Base-by-base conservation (phyloP, 257 asterid species). In the Nicotiana sylvestris region DNA sequence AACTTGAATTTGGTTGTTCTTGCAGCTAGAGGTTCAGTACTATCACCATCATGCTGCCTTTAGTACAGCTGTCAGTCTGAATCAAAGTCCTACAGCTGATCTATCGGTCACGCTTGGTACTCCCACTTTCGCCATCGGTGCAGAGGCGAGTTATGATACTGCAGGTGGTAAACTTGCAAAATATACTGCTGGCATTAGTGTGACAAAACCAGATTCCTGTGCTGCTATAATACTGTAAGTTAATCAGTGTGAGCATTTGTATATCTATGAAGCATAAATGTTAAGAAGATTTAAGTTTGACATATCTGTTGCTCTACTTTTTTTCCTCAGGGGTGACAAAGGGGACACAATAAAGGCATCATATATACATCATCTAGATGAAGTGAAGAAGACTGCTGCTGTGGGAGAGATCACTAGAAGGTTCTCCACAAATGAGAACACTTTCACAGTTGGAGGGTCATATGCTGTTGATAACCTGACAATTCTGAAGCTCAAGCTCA, bases 81-180 rank as follows among this genome's bases (percentile, higher is more conserved):
- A 84, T 67, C 90, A 92, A 86, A 77, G 87, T 25, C 98, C 97
- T 49, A 88, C 91, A 33, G 77, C 93, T 51, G 98, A 93, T 86
- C 86, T 91, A 18, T 89, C 98, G 0, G 87, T 89, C 67, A 89
- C 98, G 2, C 84, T 95, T 64, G 98, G 98, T 51, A 95, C 97
- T 70, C 94, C 98, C 85, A 93, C 96, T 78, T 91, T 95, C 85
- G 92, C 93, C 81, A 43, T 95, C 76, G 98, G 98, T 80, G 96
- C 95, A 27, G 98, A 95, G 87, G 98, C 97, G 49, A 88, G 94
- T 74, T 95, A 95, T 77, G 97, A 92, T 65, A 92, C 98, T 65
- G 79, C 92, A 51, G 87, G 93, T 0, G 91, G 92, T 69, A 86
- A 91, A 82, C 82, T 95, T 51, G 88, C 93, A 4, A 95, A 95